Evolutionary conservation across 495 filamentous ascomycete species (phyloP), one percentile per base, ranked within the genome.

Genomic region (Xylaria sp.): DNA sequence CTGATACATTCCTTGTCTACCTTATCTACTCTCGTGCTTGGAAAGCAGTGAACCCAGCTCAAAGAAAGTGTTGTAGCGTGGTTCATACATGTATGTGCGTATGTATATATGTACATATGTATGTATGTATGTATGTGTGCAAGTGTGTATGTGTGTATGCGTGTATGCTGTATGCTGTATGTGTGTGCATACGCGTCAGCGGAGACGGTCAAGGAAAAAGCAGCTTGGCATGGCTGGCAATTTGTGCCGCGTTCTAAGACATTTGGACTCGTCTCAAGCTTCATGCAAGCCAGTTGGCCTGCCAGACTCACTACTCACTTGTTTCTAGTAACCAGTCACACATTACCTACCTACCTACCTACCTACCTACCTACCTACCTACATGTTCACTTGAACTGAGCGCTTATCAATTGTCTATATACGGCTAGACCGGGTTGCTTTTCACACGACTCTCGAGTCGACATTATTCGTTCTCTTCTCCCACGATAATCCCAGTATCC

Each of bases 171-270:
- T 41, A 12, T 41, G 9, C 9, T 6, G 9, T 52, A 37, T 67
- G 48, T 43, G 46, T 67, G 21, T 26, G 64, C 50, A 43, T 67
- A 53, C 64, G 64, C 50, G 64, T 67, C 63, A 19, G 63, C 33
- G 62, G 43, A 15, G 62, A 50, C 26, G 40, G 61, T 65, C 31
- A 52, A 35, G 63, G 33, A 66, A 44, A 66, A 66, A 21, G 63
- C 31, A 66, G 29, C 63, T 53, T 50, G 33, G 63, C 44, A 40
- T 53, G 46, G n/a, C 29, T 40, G 46, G n/a, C 1, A 31, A 53
- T 5, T 11, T 31, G 46, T 46, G 31, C 31, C 63, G 33, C 63
- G 41, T 48, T 53, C 29, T 53, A 19, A 66, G 46, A 66, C 61
- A 53, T 19, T 33, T n/a, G 63, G 33, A 53, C 63, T 53, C 44